Conservation (phyloP, 2,329 filamentous ascomycete species). For the Ophiostoma perfectum region DNA sequence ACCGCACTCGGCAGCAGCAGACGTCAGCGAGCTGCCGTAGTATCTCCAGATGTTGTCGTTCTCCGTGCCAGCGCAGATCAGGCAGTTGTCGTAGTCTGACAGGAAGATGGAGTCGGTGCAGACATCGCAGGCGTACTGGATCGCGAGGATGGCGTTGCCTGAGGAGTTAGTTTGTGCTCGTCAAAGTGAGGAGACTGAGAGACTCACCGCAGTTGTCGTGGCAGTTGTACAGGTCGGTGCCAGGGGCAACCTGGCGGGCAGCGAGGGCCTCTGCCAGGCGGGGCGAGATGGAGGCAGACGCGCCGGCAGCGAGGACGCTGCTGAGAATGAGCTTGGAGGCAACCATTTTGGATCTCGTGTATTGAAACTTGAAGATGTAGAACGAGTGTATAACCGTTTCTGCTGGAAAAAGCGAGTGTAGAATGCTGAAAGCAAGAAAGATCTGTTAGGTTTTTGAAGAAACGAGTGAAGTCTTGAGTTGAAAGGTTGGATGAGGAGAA, state of each 20-base stretch:
- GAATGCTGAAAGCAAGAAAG: background rate
- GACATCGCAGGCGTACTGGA: slow-evolving; percentile 29
- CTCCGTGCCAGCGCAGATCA: slow-evolving; percentile 37
- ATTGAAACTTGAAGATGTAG: background rate
- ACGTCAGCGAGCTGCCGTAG: slow-evolving; percentile 35
- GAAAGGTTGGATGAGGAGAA: slow-evolving; percentile 5
- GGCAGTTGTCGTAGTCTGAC: slow-evolving; percentile 38
- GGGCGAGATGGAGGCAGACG: slow-evolving; percentile 19
- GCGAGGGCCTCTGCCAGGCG: background rate
- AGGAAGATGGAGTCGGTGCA: slow-evolving; percentile 38
- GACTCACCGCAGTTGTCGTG: slow-evolving; percentile 41
- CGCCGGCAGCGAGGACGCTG: slow-evolving; percentile 19
- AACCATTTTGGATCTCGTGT: slow-evolving; percentile 22
- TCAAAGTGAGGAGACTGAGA: no score
- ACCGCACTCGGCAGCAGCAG: slow-evolving; percentile 31
- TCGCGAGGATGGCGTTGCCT: slow-evolving; percentile 36
- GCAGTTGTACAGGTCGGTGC: slow-evolving; percentile 39
- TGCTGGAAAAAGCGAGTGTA: slow-evolving; percentile 10
- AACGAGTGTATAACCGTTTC: background rate
- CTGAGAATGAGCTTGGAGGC: slow-evolving; percentile 20
- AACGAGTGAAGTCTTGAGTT: slow-evolving; percentile 3
- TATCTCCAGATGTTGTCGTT: slow-evolving; percentile 40
- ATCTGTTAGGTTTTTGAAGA: background rate
- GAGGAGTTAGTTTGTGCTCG: background rate
- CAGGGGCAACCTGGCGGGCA: slow-evolving; percentile 27